Conservation (phyloP, 495 filamentous ascomycete species). For the Neurospora sp. region DNA sequence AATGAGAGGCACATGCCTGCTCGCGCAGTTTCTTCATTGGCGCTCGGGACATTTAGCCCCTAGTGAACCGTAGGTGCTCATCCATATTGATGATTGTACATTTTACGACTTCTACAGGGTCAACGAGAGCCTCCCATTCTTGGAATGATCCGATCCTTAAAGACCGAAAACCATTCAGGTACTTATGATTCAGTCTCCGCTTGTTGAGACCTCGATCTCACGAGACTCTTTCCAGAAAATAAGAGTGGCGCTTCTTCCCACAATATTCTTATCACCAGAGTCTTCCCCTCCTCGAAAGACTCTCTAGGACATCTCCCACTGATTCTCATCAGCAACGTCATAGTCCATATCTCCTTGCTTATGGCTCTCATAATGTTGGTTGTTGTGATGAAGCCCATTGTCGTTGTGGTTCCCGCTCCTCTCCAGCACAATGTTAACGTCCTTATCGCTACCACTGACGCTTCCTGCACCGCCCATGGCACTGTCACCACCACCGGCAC, state of each 20-base stretch:
- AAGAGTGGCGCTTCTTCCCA: background rate
- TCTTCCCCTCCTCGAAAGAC: background rate
- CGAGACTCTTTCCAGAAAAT: background rate
- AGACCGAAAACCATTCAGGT: background rate
- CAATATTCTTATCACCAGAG: background rate
- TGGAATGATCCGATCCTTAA: background rate
- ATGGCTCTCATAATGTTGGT: constrained; percentile 3
- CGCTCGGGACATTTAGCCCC: background rate
- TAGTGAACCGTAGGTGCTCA: background rate
- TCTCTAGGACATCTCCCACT: constrained; percentile 20
- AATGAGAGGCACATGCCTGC: background rate
- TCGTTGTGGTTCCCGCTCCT: constrained; percentile 3
- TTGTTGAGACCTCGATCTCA: background rate
- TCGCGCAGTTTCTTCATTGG: background rate
- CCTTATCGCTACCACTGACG: constrained; percentile 20
- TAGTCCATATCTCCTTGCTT: constrained; percentile 29
- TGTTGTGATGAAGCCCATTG: background rate
- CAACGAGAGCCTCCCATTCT: background rate
- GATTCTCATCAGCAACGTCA: constrained; percentile 35
- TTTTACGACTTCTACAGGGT: background rate
- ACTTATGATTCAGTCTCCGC: background rate
- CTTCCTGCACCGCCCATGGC: background rate
- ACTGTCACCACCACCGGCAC: background rate
- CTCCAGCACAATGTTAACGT: constrained; percentile 22
- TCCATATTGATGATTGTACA: background rate